Evolutionary conservation across 371 early-diverging fungal species (phyloP).

Genomic region (Gilbertella persicaria): DNA sequence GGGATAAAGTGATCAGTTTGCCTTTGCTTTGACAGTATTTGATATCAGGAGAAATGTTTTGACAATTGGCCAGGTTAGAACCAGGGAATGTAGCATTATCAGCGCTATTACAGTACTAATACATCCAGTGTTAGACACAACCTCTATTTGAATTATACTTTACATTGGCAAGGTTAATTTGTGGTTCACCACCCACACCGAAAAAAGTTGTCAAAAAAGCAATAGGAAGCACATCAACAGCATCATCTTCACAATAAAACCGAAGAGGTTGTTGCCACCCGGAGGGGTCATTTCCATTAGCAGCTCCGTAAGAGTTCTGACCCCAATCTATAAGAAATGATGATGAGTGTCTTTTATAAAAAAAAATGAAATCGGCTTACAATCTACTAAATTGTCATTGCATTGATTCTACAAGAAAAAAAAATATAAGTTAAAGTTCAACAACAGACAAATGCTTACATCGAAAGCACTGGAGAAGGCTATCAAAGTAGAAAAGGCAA

Average conservation of each 20-base stretch:
- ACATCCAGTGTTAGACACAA: neutral
- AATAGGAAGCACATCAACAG: constrained; percentile 63
- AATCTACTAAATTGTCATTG: constrained; percentile 45
- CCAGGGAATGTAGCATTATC: constrained; percentile 55
- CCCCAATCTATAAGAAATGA: constrained; percentile 42
- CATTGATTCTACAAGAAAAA: constrained; percentile 31
- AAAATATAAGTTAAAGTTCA: neutral
- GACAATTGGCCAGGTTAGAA: constrained; percentile 54
- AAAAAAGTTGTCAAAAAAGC: constrained; percentile 71
- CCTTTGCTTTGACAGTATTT: constrained; percentile 57
- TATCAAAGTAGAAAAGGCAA: constrained; percentile 6
- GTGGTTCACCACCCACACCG: constrained; percentile 42
- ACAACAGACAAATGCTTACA: constrained; percentile 6
- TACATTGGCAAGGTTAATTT: constrained; percentile 67
- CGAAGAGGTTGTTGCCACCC: constrained; percentile 54
- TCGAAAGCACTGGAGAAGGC: constrained; percentile 16
- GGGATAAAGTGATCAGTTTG: constrained; percentile 54
- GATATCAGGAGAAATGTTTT: constrained; percentile 52
- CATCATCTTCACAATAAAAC: constrained; percentile 63
- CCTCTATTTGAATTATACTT: too few species aligned
- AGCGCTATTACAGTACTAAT: constrained; percentile 35
- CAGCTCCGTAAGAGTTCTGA: constrained; percentile 54
- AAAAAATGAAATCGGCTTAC: constrained; percentile 24
- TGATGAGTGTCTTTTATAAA: neutral
- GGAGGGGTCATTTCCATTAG: constrained; percentile 26